Evolutionary conservation across 345 rosid genomes (phyloP), one percentile per base, ranked within the genome.

Genomic region (Microthlaspi erraticum): DNA sequence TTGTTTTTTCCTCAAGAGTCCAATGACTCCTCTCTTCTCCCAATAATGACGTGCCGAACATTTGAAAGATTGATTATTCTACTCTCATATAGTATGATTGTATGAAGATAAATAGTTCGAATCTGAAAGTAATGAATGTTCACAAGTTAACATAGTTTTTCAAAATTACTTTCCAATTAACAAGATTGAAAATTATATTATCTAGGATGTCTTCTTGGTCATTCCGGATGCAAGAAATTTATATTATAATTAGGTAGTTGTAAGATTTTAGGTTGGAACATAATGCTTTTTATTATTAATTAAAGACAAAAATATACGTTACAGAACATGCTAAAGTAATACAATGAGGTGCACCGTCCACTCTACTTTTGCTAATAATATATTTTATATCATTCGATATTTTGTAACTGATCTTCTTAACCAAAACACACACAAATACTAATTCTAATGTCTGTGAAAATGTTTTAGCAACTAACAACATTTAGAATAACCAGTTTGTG

Each of bases 231-330:
- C 39, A 59, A 51, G 37, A 56, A 33, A 65, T 29, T 17, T 48
- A 31, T 66, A 49, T 18, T 19, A 60, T 32, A 14, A 72, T 49
- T 73, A 62, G 72, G 11, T 19, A 26, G 41, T 23, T 31, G 9
- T 58, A 18, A 17, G 41, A 52, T 43, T 66, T 49, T 60, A 42
- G 73, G 73, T 74, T 67, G 18, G 68, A 74, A 74, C 6, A 32
- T 31, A 29, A 10, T 36, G 39, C 17, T 39, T n/a, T 50, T 3
- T 6, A 8, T 8, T 26, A 31, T 18, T 18, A 12, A 8, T 48
- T 38, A 57, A 39, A 29, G 61, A 66, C 45, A 66, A 66, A n/a
- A 58, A 18, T 19, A 18, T 19, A 61, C 54, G 50, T 31, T 44
- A 32, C 11, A 32, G 11, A 59, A 58, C 68, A 59, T 56, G 43